These are phyloP conservation scores for Sarcodon aspratus DNA, from an alignment of 768 basidiomycete genomes.

Conservation along the genomic window DNA sequence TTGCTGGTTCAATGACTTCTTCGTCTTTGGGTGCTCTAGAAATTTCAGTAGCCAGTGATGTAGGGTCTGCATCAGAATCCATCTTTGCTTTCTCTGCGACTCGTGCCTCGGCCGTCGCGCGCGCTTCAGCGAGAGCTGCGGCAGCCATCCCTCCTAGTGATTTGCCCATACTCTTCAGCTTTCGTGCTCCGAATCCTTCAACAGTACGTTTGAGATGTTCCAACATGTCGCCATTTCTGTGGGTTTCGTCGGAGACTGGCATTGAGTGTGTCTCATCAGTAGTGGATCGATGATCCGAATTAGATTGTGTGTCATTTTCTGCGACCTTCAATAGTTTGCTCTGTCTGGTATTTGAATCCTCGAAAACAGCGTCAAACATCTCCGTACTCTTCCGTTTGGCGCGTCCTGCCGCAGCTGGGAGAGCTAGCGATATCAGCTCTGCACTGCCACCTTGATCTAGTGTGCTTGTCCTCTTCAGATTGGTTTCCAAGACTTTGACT, in stretches of 20 bases:
- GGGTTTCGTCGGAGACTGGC: conserved; percentile 11
- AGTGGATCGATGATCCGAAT: conserved; percentile 1
- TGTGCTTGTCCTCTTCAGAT: conserved; percentile 15
- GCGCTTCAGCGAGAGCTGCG: conserved; percentile 57
- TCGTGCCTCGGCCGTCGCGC: conserved; percentile 53
- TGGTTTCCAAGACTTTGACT: conserved; percentile 32
- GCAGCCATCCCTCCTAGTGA: conserved; percentile 48
- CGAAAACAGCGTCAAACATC: conserved; percentile 8
- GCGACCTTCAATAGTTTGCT: not conserved
- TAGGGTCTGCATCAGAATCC: conserved; percentile 17
- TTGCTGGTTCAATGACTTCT: not conserved
- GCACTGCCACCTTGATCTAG: conserved; percentile 1
- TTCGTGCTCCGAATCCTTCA: conserved; percentile 48
- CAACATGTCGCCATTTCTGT: conserved; percentile 34
- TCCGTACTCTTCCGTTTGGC: conserved; percentile 58
- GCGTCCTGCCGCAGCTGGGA: not conserved
- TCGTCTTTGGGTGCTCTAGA: not conserved
- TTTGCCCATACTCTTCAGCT: conserved; percentile 47
- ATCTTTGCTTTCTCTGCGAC: conserved; percentile 53
- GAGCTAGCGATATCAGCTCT: too few species aligned
- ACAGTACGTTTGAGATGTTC: conserved; percentile 63
- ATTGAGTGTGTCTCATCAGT: not conserved
- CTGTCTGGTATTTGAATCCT: not conserved
- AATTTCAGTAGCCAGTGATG: not conserved
- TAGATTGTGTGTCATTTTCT: not conserved